Percentiles rank a stretch among this genome's conserved stretches.
Conservation (phyloP, 257 asterid species). For the Fraxinus americana region DNA sequence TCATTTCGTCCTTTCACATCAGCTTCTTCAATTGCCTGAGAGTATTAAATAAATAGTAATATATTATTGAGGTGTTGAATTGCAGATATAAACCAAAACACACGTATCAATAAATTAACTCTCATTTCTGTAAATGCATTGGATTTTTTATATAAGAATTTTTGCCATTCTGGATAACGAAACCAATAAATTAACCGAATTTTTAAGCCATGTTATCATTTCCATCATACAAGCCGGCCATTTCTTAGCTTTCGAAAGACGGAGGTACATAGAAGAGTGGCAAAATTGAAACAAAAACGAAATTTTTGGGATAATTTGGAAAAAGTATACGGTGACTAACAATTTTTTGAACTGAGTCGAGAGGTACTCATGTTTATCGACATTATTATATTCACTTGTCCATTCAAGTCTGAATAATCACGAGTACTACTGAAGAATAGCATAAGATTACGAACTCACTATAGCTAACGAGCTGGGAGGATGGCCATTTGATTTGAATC, state of each 20-base stretch:
- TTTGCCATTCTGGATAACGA: too few species aligned
- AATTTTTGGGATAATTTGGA: too few species aligned
- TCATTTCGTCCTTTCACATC: conserved; percentile 17
- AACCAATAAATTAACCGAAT: too few species aligned
- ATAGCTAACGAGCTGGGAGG: conserved; percentile 12
- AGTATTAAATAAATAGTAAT: not conserved
- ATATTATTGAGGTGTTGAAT: not conserved
- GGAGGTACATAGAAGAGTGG: too few species aligned
- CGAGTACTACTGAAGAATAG: not conserved
- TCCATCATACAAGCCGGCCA: too few species aligned
- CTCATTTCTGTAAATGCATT: not conserved
- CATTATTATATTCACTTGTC: not conserved
- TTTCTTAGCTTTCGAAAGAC: too few species aligned
- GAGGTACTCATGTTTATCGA: not conserved
- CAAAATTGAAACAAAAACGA: too few species aligned
- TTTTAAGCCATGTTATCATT: too few species aligned
- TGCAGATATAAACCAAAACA: too few species aligned
- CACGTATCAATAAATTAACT: too few species aligned
- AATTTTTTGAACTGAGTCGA: not conserved
- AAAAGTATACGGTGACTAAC: too few species aligned
- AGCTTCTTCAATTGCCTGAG: conserved; percentile 45
- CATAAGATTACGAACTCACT: conserved; percentile 18
- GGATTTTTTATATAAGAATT: too few species aligned
- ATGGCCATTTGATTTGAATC: not conserved
- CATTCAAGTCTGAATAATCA: not conserved